phyloP scores from a whole-genome alignment of 257 asterid genomes.

The Prunella vulgaris region DNA sequence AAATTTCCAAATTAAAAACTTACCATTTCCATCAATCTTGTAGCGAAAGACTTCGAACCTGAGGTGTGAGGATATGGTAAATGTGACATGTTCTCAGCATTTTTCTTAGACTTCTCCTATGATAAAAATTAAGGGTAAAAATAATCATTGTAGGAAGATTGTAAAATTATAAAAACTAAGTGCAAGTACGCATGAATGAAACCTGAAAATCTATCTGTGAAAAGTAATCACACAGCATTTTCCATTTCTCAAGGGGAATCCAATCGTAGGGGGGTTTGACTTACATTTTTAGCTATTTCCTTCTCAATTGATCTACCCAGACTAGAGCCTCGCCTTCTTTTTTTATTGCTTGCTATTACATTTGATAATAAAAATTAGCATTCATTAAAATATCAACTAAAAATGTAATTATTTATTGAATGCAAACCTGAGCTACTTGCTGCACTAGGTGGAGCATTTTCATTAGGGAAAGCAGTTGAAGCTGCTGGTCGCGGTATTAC shows the following conservation, averaged over 20 bases:
- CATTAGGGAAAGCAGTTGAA: no score
- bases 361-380: background rate
- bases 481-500: no score
- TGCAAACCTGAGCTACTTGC: no score
- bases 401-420: background rate
- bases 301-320: background rate
- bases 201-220: background rate
- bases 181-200: background rate
- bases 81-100: background rate
- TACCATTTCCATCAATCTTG: background rate
- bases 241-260: background rate
- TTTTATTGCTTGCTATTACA: background rate
- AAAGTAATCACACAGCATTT: background rate
- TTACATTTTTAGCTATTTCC: background rate
- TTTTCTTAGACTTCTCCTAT: background rate
- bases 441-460: no score
- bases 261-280: no score
- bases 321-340: background rate
- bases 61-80: background rate
- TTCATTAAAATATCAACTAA: no score
- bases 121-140: background rate
- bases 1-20: background rate
- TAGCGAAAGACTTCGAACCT: background rate
- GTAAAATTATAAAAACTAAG: no score
- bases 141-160: background rate